A percentile compares a stretch with the other conserved stretches of the same genome.
Evolutionary conservation across 2,329 filamentous ascomycete species (phyloP).

Genomic region (Aspergillus phoenicis): DNA sequence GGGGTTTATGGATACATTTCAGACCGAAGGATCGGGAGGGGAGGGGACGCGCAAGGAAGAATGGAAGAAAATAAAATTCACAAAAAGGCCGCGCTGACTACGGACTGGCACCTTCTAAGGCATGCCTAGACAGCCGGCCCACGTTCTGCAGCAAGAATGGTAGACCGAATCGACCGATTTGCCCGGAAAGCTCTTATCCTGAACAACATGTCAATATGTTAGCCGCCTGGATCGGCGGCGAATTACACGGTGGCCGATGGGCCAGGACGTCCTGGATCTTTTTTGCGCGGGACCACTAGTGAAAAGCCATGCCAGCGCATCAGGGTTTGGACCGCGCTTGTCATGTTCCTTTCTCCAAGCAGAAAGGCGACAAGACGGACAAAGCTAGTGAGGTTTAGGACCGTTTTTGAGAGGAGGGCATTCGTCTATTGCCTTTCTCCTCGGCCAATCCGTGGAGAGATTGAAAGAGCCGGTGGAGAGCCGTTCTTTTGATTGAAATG

Average conservation of each 20-base stretch:
- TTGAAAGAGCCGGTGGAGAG: slow-evolving; percentile 25
- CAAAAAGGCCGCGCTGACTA: slow-evolving; percentile 11
- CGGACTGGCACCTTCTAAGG: neutral
- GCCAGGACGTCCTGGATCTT: slow-evolving; percentile 56
- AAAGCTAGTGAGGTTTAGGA: slow-evolving; percentile 21
- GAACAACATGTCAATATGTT: slow-evolving; percentile 32
- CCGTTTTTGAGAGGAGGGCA: slow-evolving; percentile 6
- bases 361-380: slow-evolving; percentile 20
- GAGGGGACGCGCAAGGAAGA: neutral
- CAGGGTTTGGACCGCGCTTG: slow-evolving; percentile 43
- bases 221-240: slow-evolving; percentile 40
- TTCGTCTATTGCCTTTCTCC: neutral
- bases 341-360: slow-evolving; percentile 18
- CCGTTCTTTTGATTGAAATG: slow-evolving; percentile 15
- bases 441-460: slow-evolving; percentile 21
- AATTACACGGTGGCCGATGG: slow-evolving; percentile 46
- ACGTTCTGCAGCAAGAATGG: slow-evolving; percentile 23
- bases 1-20: slow-evolving; percentile 27
- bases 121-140: slow-evolving; percentile 21
- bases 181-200: slow-evolving; percentile 14
- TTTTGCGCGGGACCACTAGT: slow-evolving; percentile 72
- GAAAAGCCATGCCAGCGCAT: slow-evolving; percentile 88
- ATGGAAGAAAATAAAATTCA: slow-evolving; percentile 1
- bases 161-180: slow-evolving; percentile 22
- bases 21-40: neutral